Conservation (phyloP, 2,329 filamentous ascomycete genomes). For the Fusarium incarnatum region DNA sequence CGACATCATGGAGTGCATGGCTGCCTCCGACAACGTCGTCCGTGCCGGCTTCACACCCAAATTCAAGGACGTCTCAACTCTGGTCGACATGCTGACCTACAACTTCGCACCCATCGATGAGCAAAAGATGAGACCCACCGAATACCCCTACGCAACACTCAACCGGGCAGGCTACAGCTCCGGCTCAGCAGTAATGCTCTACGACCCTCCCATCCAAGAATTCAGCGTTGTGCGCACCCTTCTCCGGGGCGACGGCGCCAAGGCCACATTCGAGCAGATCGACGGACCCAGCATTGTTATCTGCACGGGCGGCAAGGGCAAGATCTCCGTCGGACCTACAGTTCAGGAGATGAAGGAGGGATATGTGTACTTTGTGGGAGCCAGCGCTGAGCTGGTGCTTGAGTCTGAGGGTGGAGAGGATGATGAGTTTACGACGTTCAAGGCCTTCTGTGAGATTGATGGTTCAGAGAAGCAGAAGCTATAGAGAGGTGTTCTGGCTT, state of each 20-base stretch:
- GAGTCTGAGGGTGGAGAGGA: slow-evolving; percentile 72
- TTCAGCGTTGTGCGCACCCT: slow-evolving; percentile 89
- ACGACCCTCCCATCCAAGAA: slow-evolving; percentile 96
- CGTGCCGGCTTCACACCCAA: slow-evolving; percentile 98
- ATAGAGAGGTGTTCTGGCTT: slow-evolving; percentile 8
- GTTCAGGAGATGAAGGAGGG: slow-evolving; percentile 78
- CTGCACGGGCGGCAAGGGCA: slow-evolving; percentile 85
- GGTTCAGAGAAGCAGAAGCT: slow-evolving; percentile 50
- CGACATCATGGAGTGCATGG: slow-evolving; percentile 99
- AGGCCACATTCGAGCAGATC: slow-evolving; percentile 88
- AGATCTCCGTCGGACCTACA: slow-evolving; percentile 86
- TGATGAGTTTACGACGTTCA: slow-evolving; percentile 86
- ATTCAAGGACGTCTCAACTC: slow-evolving; percentile 93
- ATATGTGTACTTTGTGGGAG: slow-evolving; percentile 86
- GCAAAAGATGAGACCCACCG: slow-evolving; percentile 89
- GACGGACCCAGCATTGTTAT: slow-evolving; percentile 93
- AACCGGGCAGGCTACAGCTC: slow-evolving; percentile 86
- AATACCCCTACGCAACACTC: slow-evolving; percentile 87
- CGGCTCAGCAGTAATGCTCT: slow-evolving; percentile 77
- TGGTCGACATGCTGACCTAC: slow-evolving; percentile 94
- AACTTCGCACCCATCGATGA: slow-evolving; percentile 92
- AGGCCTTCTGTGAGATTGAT: slow-evolving; percentile 90
- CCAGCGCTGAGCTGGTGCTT: slow-evolving; percentile 84
- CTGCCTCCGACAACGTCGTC: slow-evolving; percentile 97
- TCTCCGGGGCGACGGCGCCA: slow-evolving; percentile 76